These are phyloP conservation scores for Pythium phragmitis DNA, from an alignment of 352 stramenopile genomes.

Conservation along the genomic window DNA sequence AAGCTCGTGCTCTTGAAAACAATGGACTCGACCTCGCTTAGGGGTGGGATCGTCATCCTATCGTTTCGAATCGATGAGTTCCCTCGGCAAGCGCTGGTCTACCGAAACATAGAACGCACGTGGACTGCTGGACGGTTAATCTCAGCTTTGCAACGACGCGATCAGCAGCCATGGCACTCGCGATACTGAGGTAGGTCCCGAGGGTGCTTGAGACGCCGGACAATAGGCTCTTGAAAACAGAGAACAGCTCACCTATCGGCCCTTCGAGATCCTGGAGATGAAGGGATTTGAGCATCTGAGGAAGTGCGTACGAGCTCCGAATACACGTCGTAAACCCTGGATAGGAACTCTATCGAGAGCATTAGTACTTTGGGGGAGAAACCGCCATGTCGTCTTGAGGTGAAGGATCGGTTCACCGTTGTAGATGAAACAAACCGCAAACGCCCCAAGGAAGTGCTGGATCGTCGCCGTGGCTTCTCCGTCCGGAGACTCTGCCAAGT, in stretches of 20 bases:
- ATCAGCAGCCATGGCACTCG: constrained; percentile 45
- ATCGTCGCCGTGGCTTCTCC: constrained; percentile 29
- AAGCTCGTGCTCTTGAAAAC: constrained; percentile 54
- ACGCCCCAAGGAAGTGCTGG: constrained; percentile 34
- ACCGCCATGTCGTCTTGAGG: background rate
- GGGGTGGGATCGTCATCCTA: constrained; percentile 49
- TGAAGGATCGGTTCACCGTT: constrained; percentile 31
- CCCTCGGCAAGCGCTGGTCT: background rate
- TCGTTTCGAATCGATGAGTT: background rate
- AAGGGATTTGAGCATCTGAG: constrained; percentile 21
- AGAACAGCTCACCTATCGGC: constrained; percentile 37
- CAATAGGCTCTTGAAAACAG: background rate
- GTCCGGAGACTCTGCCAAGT: constrained; percentile 40
- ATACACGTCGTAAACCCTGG: constrained; percentile 49
- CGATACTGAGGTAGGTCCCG: constrained; percentile 30
- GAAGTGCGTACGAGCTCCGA: constrained; percentile 33
- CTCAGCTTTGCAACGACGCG: constrained; percentile 49
- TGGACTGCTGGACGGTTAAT: constrained; percentile 46
- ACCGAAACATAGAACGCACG: constrained; percentile 21
- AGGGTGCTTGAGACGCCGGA: background rate
- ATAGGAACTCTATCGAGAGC: constrained; percentile 44
- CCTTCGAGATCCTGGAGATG: constrained; percentile 29
- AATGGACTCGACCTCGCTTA: constrained; percentile 49
- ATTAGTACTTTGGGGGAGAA: background rate
- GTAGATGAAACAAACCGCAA: constrained; percentile 51